phyloP scores from a whole-genome alignment of 1,139 yeast species.

The Geotrichum aggregatum region DNA sequence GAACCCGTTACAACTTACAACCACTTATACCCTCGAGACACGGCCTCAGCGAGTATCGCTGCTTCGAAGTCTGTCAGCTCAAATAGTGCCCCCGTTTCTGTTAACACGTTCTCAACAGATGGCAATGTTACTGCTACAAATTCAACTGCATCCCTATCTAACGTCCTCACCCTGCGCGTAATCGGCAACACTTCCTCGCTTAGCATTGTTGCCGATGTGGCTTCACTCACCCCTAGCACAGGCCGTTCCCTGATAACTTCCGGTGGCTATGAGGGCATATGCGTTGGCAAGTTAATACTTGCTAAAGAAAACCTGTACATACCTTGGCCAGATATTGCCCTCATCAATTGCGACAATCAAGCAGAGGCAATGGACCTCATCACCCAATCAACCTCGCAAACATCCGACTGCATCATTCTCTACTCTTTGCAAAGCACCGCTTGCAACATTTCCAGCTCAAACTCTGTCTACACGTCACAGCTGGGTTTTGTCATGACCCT shows the following conservation, averaged over 20 bases:
- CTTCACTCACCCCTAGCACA: constrained; percentile 29
- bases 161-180: constrained; percentile 2
- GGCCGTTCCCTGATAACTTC: constrained; percentile 25
- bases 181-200: constrained; percentile 16
- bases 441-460: constrained; percentile 30
- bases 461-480: constrained; percentile 28
- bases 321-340: constrained; percentile 29
- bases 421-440: constrained; percentile 31
- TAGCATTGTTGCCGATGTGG: constrained; percentile 26
- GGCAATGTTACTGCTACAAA: constrained; percentile 6
- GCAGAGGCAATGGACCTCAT: constrained; percentile 29
- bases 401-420: constrained; percentile 34
- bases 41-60: neutral
- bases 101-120: neutral
- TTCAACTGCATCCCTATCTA: neutral
- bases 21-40: constrained; percentile 1
- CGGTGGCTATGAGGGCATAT: constrained; percentile 26
- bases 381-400: constrained; percentile 26
- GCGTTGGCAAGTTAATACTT: constrained; percentile 29
- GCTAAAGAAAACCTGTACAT: constrained; percentile 22
- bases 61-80: neutral
- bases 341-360: constrained; percentile 34
- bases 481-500: constrained; percentile 36
- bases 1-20: neutral
- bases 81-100: constrained; percentile 7